Percentiles rank a stretch among this genome's conserved stretches.
Conservation (phyloP, 2,329 filamentous ascomycete species). For the Sporothrix pseudoabietina region DNA sequence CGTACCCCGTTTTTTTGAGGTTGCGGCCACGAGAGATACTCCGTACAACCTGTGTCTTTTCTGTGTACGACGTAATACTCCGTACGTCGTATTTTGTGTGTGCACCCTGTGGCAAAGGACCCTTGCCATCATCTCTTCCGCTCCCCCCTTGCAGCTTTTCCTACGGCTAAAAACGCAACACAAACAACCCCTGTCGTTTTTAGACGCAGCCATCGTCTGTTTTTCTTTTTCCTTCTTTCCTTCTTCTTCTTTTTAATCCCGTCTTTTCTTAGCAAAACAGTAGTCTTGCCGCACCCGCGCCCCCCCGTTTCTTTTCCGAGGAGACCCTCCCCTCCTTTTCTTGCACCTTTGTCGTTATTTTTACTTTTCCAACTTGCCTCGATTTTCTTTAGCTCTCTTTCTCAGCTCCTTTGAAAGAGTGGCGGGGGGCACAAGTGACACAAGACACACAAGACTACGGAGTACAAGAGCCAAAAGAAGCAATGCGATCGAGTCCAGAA, state of each 20-base stretch:
- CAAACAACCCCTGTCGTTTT: constrained; percentile 23
- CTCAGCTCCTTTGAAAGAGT: not conserved
- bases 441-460: not conserved
- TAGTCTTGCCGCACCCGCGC: constrained; percentile 28
- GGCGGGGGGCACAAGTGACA: not conserved
- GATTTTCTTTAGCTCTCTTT: not conserved
- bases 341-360: not conserved
- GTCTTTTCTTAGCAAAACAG: not conserved
- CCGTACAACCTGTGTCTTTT: not conserved
- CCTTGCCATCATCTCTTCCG: not conserved
- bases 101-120: constrained; percentile 13
- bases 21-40: not conserved
- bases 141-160: constrained; percentile 25
- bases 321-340: not conserved
- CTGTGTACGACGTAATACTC: too few relatives aligned
- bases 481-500: not conserved
- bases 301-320: constrained; percentile 8
- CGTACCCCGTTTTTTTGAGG: constrained; percentile 11
- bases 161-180: constrained; percentile 14
- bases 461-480: not conserved
- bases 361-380: not conserved
- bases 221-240: not conserved
- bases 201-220: constrained; percentile 27
- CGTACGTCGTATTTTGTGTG: too few relatives aligned
- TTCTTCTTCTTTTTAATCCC: not conserved